Conservation (phyloP, 805 yeast species). For the Starmerella sp. region DNA sequence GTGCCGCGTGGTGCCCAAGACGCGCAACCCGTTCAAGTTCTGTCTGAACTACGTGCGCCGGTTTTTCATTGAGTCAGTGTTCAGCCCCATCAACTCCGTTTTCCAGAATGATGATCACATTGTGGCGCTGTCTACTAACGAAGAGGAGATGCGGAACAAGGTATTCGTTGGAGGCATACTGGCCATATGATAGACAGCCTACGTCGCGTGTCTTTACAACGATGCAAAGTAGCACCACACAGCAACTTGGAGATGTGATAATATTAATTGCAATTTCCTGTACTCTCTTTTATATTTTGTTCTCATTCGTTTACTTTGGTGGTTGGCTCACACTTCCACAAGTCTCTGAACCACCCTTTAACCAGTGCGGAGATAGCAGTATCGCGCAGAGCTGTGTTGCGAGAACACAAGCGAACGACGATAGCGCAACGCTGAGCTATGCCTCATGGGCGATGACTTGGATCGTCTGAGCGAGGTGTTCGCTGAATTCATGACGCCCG, state of each 20-base stretch:
- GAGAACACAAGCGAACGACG: background rate
- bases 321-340: too few species aligned
- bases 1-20: background rate
- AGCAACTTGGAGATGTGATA: too few species aligned
- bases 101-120: conserved; percentile 13
- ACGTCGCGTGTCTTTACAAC: too few species aligned
- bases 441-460: conserved; percentile 2
- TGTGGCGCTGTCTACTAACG: background rate
- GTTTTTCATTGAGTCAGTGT: conserved; percentile 8
- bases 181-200: background rate
- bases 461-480: conserved; percentile 20
- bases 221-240: too few species aligned
- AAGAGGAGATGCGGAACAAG: conserved; percentile 1
- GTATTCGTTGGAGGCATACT: conserved; percentile 9
- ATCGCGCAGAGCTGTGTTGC: background rate
- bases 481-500: conserved; percentile 25
- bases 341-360: too few species aligned
- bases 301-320: too few species aligned
- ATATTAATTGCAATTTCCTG: too few species aligned
- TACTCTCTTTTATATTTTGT: too few species aligned
- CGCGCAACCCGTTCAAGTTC: conserved; percentile 2
- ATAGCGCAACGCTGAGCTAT: background rate
- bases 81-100: conserved; percentile 12
- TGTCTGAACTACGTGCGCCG: background rate
- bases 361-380: background rate